A percentile compares a stretch with the other conserved stretches of the same genome.
Evolutionary conservation across 1,139 yeast genomes (phyloP).

Genomic region (Yamadazyma diddensiae): DNA sequence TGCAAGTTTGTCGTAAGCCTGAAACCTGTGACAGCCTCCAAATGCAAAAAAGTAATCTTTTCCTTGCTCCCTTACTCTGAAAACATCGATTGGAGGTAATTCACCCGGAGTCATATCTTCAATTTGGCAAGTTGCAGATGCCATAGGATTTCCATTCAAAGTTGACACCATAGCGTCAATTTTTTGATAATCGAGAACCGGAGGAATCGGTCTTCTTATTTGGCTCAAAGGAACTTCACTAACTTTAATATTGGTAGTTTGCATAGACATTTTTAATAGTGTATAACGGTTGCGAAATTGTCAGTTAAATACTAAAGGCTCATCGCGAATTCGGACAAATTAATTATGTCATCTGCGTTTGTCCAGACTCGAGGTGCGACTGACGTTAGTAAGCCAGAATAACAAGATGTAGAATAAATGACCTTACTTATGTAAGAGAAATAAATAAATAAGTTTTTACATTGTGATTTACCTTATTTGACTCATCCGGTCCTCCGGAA

Average conservation of each 20-base stretch:
- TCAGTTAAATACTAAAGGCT: too few relatives aligned
- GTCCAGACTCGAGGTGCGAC: too few relatives aligned
- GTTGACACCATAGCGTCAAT: constrained; percentile 81
- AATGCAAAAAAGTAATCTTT: constrained; percentile 68
- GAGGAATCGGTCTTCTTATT: constrained; percentile 79
- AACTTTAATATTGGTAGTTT: constrained; percentile 38
- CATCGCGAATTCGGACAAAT: too few relatives aligned
- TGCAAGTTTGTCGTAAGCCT: constrained; percentile 59
- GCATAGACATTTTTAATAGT: constrained; percentile 33
- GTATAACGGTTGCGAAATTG: constrained; percentile 21
- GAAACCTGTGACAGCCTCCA: constrained; percentile 84
- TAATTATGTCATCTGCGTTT: neutral
- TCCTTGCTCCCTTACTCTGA: constrained; percentile 62
- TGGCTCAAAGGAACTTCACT: constrained; percentile 60
- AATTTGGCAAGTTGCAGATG: constrained; percentile 59
- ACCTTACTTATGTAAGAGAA: too few relatives aligned
- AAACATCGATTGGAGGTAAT: constrained; percentile 74
- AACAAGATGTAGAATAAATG: too few relatives aligned
- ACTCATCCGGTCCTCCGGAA: too few relatives aligned
- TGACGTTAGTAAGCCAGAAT: too few relatives aligned
- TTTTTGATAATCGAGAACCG: constrained; percentile 69
- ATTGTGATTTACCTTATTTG: too few relatives aligned
- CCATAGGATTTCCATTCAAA: constrained; percentile 59
- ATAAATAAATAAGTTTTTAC: too few relatives aligned
- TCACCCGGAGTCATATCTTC: constrained; percentile 60